Base-by-base conservation (phyloP, 139 green algal genomes). In the Mesostigma viride region DNA sequence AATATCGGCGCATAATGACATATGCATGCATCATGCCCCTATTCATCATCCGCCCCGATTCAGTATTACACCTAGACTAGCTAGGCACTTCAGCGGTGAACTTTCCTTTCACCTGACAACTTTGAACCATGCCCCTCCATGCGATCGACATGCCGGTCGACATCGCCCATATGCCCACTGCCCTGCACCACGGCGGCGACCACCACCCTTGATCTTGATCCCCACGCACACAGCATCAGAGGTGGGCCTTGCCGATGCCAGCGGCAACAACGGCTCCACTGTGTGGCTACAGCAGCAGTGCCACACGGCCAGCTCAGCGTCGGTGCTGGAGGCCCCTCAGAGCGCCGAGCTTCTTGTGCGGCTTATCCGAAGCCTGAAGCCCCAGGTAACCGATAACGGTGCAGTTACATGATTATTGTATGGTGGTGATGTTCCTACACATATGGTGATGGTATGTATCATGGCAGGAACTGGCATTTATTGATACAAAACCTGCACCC, bases 281-380 rank as follows among this genome's bases (percentile, higher is more conserved):
- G n/a, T n/a, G n/a, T n/a, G n/a, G n/a, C n/a, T n/a, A n/a, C n/a
- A n/a, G n/a, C n/a, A n/a, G n/a, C n/a, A n/a, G n/a, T n/a, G n/a
- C n/a, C n/a, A n/a, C n/a, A n/a, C n/a, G n/a, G n/a, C n/a, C n/a
- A n/a, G n/a, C n/a, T n/a, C n/a, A n/a, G n/a, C 59, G 30, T 51
- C 65, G 17, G 66, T 74, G 45, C 35, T 74, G 33, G 58, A 74
- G 27, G 68, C 68, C 0, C 68, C 68, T 1, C 20, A 8, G 2
- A n/a, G 68, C 26, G 35, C 34, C 27, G 68, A 74, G 58, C 34
- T 68, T 8, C 44, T 74, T 28, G 20, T 74, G 22, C 33, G 61
- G 47, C 58, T 74, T 5, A 24, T 34, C 11, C 33, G 58, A 1
- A n/a, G 58, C 0, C 62, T 74, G 33, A 31, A 60, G 34, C 68